Evolutionary conservation across 805 yeast genomes (phyloP), one percentile per base, ranked within the genome.

Genomic region (Pichia cephalocereana): DNA sequence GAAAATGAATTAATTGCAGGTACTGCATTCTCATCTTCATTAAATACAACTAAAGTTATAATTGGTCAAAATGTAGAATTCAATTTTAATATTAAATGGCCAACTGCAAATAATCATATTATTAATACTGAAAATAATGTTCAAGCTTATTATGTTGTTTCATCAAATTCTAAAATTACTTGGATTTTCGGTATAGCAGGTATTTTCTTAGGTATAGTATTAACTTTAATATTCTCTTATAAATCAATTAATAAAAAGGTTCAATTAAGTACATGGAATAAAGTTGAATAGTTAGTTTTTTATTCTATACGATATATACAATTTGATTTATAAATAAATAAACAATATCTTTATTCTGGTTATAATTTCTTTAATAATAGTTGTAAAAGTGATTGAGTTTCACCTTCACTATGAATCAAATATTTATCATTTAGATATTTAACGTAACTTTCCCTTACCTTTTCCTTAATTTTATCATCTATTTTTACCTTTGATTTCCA

Each of bases 31-130:
- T 72, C 83, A 11, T 68, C 84, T 7, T 77, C 84, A n/a, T 70
- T 78, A 8, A 77, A 79, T 56, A 74, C 81, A 5, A 73, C 82
- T 2, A 70, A 84, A 51, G 71, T 75, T 38, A 79, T 80, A 18
- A 84, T 84, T 60, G 90, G 89, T 18, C 85, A 81, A 55, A 62
- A 66, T 28, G 66, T 84, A 47, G 72, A 83, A 10, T 60, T 84
- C 32, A 71, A 70, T 45, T 71, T 84, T 52, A 77, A 82, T 28
- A 74, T 77, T 18, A 69, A 77, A 48, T 84, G 91, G 91, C 46
- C 59, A 6, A 52, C 40, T 26, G 31, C 38, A 9, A 23, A 44
- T n/a, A 45, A 43, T 28, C 18, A 19, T 11, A 3, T 36, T 5
- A 8, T 39, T 28, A 32, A 38, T 30, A 39, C 37, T 6, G 39